These are phyloP conservation scores for Kalaharituber pfeilii DNA, from an alignment of 2,329 filamentous ascomycete genomes.

Conservation along the genomic window DNA sequence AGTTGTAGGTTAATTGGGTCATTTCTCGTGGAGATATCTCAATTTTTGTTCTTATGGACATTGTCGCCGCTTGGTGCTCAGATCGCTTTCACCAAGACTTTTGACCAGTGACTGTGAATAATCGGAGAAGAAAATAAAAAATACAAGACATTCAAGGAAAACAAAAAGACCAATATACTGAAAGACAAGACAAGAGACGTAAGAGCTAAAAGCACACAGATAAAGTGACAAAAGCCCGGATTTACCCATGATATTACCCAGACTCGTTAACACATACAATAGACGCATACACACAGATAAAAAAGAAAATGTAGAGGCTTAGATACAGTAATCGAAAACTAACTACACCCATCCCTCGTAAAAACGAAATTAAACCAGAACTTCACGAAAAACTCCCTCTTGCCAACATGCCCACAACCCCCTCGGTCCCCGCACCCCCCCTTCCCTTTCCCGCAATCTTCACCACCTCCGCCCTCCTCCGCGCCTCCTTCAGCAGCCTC, in stretches of 20 bases:
- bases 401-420: conserved; percentile 30
- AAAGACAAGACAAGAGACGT: background rate
- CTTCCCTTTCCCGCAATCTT: conserved; percentile 22
- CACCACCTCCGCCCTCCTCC: conserved; percentile 27
- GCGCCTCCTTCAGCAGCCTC: conserved; percentile 35
- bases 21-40: too few relatives aligned
- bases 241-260: background rate
- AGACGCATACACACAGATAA: background rate
- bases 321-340: background rate
- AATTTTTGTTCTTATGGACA: too few relatives aligned
- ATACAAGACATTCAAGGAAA: too few relatives aligned
- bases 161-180: too few relatives aligned
- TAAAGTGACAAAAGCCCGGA: background rate
- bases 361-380: background rate
- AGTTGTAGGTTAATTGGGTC: too few relatives aligned
- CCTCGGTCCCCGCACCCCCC: conserved; percentile 22
- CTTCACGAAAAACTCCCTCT: background rate
- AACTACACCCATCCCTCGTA: background rate
- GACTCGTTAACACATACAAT: background rate
- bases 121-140: too few relatives aligned
- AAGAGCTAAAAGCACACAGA: background rate
- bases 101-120: too few relatives aligned
- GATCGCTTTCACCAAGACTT: too few relatives aligned
- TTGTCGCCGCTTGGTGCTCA: too few relatives aligned
- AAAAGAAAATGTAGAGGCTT: background rate